Conservation (phyloP, 371 early-diverging fungal genomes). For the Batkoa obscura region DNA sequence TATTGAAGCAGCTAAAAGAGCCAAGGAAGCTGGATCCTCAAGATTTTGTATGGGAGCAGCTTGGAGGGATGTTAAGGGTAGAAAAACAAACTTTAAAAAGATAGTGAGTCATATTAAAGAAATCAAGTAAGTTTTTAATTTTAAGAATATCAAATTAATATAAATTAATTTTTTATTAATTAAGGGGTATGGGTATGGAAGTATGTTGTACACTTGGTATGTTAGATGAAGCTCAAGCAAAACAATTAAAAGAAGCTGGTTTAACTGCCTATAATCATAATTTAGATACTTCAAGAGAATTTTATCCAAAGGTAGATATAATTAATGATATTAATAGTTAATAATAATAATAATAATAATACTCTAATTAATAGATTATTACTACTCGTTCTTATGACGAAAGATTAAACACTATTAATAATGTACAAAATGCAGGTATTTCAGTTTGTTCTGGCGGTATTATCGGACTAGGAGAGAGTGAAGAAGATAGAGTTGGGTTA, state of each 20-base stretch:
- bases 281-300: conserved; percentile 66
- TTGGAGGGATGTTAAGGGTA: conserved; percentile 66
- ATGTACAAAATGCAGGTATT: conserved; percentile 65
- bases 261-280: conserved; percentile 88
- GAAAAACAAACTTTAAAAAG: conserved; percentile 68
- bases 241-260: conserved; percentile 60
- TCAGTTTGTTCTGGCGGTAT: conserved; percentile 80
- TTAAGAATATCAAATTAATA: not conserved
- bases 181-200: conserved; percentile 65
- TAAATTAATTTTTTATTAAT: not conserved
- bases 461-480: conserved; percentile 64
- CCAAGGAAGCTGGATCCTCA: conserved; percentile 63
- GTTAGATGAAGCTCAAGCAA: conserved; percentile 57
- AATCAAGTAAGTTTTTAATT: conserved; percentile 21
- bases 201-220: conserved; percentile 80
- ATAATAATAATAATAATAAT: too few species aligned
- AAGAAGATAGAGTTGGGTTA: conserved; percentile 57
- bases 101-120: conserved; percentile 56
- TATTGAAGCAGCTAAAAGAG: conserved; percentile 51
- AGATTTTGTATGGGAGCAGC: conserved; percentile 74
- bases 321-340: not conserved
- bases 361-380: conserved; percentile 25
- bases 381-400: conserved; percentile 70
- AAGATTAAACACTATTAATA: conserved; percentile 49
- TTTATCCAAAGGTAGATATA: conserved; percentile 35